Evolutionary conservation across 2,329 filamentous ascomycete species (phyloP), one percentile per base, ranked within the genome.

Genomic region (Zalaria obscura): DNA sequence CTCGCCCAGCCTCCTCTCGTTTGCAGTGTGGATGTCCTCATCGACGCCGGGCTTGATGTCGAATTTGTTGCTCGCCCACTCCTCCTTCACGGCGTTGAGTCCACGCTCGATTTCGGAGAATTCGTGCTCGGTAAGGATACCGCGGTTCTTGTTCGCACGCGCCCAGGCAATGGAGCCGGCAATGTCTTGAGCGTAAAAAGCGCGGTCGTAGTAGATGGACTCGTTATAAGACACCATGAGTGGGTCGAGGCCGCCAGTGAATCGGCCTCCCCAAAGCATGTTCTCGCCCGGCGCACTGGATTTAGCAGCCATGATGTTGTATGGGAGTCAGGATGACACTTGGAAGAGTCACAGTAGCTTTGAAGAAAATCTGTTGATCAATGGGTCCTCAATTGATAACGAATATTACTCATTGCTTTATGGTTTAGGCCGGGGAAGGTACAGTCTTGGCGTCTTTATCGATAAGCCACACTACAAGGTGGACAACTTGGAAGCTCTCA

Each of bases 191-290:
- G 77, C 76, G 66, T 85, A 84, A 53, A 93, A 78, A 40, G 72
- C 69, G 50, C 78, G 76, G 62, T 93, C 86, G 62, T 82, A 88
- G 57, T 75, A 76, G 51, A 93, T 80, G 41, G 75, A 81, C 53
- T 80, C 78, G 60, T 93, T 93, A 69, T 89, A 93, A 50, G 81
- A 71, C 46, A 78, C 72, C 85, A 93, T 93, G 40, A 93, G 73
- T 41, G 85, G 83, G 63, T 93, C 84, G 50, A 89, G 76, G 52
- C 75, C 81, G 67, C 84, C 72, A 48, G 73, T 77, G 56, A 78
- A 78, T 47, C 74, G 66, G 50, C 73, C 73, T 50, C 73, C 73
- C 73, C 73, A 76, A 43, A 76, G 68, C 69, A 75, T 75, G 52
- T 64, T 65, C 51, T 66, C 62, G 29, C 60, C 63, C 34, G 48